These are phyloP conservation scores for Neopestalotiopsis sp. DNA, from an alignment of 2,329 filamentous ascomycete genomes.

Conservation along the genomic window DNA sequence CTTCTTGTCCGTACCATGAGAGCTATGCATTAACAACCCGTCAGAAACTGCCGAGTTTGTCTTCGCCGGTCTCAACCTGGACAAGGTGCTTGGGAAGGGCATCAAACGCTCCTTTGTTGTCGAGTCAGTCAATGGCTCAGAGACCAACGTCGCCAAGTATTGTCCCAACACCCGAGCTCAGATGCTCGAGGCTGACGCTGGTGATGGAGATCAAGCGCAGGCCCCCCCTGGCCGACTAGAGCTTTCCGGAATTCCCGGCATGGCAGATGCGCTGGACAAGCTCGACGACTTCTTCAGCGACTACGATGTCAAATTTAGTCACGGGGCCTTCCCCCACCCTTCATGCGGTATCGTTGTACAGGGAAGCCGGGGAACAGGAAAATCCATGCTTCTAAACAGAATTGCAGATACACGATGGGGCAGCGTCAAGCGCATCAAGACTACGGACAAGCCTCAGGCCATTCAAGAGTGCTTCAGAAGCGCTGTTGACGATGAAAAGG, in stretches of 20 bases:
- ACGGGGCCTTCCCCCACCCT: conserved; percentile 36
- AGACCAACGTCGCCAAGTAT: conserved; percentile 50
- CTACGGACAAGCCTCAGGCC: conserved; percentile 58
- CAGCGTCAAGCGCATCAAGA: conserved; percentile 66
- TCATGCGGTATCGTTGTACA: conserved; percentile 73
- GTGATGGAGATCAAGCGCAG: conserved; percentile 21
- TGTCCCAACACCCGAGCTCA: conserved; percentile 41
- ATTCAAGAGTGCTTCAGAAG: conserved; percentile 73
- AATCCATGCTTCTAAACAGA: conserved; percentile 73
- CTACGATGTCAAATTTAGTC: conserved; percentile 51
- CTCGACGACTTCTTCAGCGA: conserved; percentile 70
- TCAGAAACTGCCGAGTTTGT: conserved; percentile 69
- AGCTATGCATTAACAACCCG: not conserved
- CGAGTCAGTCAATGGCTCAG: conserved; percentile 58
- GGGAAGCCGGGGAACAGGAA: conserved; percentile 84
- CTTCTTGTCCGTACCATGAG: not conserved
- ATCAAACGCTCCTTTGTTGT: conserved; percentile 66
- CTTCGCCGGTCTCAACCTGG: conserved; percentile 72
- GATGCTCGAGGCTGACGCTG: conserved; percentile 40
- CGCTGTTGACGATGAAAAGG: conserved; percentile 66
- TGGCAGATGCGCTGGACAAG: conserved; percentile 65
- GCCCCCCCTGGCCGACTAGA: conserved; percentile 41
- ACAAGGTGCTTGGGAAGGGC: conserved; percentile 61
- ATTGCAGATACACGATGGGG: conserved; percentile 74
- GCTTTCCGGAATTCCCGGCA: conserved; percentile 67